Evolutionary conservation across 2,329 filamentous ascomycete genomes (phyloP).

Genomic region (Colletotrichum sublineola): DNA sequence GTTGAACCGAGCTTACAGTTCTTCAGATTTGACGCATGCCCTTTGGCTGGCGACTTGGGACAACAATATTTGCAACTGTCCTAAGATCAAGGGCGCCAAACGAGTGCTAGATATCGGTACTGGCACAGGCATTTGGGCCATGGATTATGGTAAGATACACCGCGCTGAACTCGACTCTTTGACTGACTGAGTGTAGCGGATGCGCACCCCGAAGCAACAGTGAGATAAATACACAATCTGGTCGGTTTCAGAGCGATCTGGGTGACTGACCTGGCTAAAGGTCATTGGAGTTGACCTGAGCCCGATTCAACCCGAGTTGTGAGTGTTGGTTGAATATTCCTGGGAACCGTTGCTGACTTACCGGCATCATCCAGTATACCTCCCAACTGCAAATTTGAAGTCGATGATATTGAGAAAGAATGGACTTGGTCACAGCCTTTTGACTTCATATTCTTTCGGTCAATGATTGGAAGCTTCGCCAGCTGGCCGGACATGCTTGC

Average conservation of each 20-base stretch:
- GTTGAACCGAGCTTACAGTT: background rate
- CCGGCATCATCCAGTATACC: slow-evolving; percentile 50
- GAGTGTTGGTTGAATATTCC: fast-evolving
- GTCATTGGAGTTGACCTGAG: slow-evolving; percentile 56
- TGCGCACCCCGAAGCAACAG: slow-evolving; percentile 48
- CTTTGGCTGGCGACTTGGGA: slow-evolving; percentile 61
- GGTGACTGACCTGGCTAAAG: slow-evolving; percentile 2
- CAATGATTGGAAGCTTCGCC: slow-evolving; percentile 65
- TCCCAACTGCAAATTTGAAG: slow-evolving; percentile 54
- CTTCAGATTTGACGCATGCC: slow-evolving; percentile 64
- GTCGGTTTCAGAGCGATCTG: too few species aligned
- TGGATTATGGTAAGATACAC: slow-evolving; percentile 60
- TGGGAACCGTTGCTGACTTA: background rate
- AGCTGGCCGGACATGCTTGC: slow-evolving; percentile 66
- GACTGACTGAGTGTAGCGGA: background rate
- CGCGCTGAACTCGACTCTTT: too few species aligned
- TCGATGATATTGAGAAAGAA: slow-evolving; percentile 52
- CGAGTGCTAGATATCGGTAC: slow-evolving; percentile 47
- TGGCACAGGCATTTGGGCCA: slow-evolving; percentile 49
- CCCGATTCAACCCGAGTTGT: slow-evolving; percentile 56
- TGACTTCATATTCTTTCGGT: slow-evolving; percentile 71
- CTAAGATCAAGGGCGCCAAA: slow-evolving; percentile 34
- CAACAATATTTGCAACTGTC: slow-evolving; percentile 4
- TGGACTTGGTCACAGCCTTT: slow-evolving; percentile 56
- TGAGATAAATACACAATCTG: background rate